Percentiles rank a stretch among this genome's conserved stretches.
Evolutionary conservation across 495 filamentous ascomycete genomes (phyloP).

Genomic region (Penicillium malachiteum): DNA sequence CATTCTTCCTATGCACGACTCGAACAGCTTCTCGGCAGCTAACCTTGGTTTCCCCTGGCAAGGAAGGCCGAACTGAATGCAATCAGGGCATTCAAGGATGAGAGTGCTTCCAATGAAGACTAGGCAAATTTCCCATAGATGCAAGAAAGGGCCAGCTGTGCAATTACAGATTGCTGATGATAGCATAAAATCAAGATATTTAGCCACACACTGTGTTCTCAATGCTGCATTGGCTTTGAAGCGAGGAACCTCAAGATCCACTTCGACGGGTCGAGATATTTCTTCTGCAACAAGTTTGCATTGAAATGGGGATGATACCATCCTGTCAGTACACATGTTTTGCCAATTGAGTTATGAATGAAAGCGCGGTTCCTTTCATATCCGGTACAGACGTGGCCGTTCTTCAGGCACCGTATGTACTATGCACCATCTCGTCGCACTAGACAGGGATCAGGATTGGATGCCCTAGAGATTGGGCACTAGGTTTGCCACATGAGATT

Average conservation of each 20-base stretch:
- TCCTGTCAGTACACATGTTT: slow-evolving; percentile 3
- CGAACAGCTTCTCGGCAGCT: slow-evolving; percentile 16
- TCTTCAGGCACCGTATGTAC: slow-evolving; percentile 28
- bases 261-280: neutral
- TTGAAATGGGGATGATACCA: neutral
- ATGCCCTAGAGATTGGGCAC: slow-evolving; percentile 7
- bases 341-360: slow-evolving; percentile 12
- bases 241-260: slow-evolving; percentile 13
- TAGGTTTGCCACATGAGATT: neutral
- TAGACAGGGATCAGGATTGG: slow-evolving; percentile 13
- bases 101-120: slow-evolving; percentile 12
- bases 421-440: slow-evolving; percentile 29
- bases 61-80: slow-evolving; percentile 22
- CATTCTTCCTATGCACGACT: slow-evolving; percentile 13
- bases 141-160: neutral
- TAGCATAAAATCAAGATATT: slow-evolving; percentile 16
- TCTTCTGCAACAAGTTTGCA: neutral
- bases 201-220: slow-evolving; percentile 14
- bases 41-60: slow-evolving; percentile 20
- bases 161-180: slow-evolving; percentile 3
- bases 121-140: slow-evolving; percentile 17
- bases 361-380: slow-evolving; percentile 24
- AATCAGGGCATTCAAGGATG: slow-evolving; percentile 20
- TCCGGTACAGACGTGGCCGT: slow-evolving; percentile 26
- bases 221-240: slow-evolving; percentile 16